These are phyloP conservation scores for Cadophora malorum DNA, from an alignment of 2,329 filamentous ascomycete genomes.

Conservation along the genomic window DNA sequence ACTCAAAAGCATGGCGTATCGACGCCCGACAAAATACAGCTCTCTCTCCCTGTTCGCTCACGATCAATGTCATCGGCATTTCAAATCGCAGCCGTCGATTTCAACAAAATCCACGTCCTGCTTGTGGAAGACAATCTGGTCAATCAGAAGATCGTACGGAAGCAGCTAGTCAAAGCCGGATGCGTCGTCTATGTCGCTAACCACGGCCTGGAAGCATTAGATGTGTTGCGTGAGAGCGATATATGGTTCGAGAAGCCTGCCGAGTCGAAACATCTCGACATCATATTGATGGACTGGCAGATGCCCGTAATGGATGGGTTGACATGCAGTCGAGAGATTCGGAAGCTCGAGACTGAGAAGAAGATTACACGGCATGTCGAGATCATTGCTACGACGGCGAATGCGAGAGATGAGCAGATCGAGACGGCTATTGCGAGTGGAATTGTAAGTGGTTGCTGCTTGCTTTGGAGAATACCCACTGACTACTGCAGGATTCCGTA, in stretches of 20 bases:
- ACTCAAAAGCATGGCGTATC: conserved; percentile 53
- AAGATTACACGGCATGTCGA: conserved; percentile 54
- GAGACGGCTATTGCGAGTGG: conserved; percentile 37
- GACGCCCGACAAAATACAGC: conserved; percentile 48
- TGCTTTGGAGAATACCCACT: too few species aligned
- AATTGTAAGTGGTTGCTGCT: too few species aligned
- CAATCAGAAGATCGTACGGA: conserved; percentile 62
- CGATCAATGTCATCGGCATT: neutral
- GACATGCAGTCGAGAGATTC: conserved; percentile 68
- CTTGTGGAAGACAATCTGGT: conserved; percentile 68
- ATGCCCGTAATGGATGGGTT: conserved; percentile 78
- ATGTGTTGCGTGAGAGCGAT: conserved; percentile 43
- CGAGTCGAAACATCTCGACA: conserved; percentile 53
- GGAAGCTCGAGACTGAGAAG: conserved; percentile 61
- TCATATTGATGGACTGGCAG: conserved; percentile 78
- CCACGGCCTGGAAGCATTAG: conserved; percentile 62
- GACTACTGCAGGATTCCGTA: conserved; percentile 36
- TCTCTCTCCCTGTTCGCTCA: neutral
- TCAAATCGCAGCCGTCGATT: conserved; percentile 19
- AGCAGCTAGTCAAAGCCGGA: conserved; percentile 55
- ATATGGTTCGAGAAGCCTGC: conserved; percentile 36
- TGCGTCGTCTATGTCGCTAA: conserved; percentile 56
- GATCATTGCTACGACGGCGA: conserved; percentile 46
- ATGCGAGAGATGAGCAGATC: conserved; percentile 43
- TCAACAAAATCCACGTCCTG: conserved; percentile 48